These are phyloP conservation scores for Pichia heedii DNA, from an alignment of 805 yeast genomes.

Conservation along the genomic window DNA sequence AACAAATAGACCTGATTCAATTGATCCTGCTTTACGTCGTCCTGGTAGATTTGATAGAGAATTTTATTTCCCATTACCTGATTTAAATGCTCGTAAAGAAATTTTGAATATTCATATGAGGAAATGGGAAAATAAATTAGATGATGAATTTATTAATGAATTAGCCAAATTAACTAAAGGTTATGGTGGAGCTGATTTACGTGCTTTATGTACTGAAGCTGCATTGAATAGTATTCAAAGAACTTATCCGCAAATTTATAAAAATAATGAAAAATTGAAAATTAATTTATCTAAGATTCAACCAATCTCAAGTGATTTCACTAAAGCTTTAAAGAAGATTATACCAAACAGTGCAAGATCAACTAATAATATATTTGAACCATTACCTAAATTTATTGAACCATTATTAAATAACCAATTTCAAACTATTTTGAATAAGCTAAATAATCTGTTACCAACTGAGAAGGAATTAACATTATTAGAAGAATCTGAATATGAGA, in stretches of 20 bases:
- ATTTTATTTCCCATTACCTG: conserved; percentile 92
- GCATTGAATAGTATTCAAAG: conserved; percentile 89
- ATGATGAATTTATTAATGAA: conserved; percentile 46
- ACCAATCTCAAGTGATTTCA: conserved; percentile 77
- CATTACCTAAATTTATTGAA: conserved; percentile 64
- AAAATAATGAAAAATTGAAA: conserved; percentile 58
- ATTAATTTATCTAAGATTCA: conserved; percentile 64
- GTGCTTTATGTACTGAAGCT: conserved; percentile 93
- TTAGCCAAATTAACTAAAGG: conserved; percentile 84
- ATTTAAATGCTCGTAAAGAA: conserved; percentile 63
- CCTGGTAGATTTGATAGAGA: conserved; percentile 98
- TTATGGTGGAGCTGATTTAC: conserved; percentile 94
- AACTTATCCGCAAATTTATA: conserved; percentile 86
- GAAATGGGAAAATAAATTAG: conserved; percentile 76
- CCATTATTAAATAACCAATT: conserved; percentile 54
- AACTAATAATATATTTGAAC: conserved; percentile 56
- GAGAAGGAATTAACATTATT: conserved; percentile 44
- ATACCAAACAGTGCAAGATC: conserved; percentile 91
- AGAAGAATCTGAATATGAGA: conserved; percentile 62
- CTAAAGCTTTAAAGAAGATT: conserved; percentile 75
- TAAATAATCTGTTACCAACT: conserved; percentile 56
- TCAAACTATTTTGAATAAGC: conserved; percentile 33
- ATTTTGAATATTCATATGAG: conserved; percentile 80
- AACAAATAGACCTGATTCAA: conserved; percentile 93
- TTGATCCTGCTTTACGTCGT: conserved; percentile 95